Percentiles rank a stretch among this genome's conserved stretches.
phyloP scores from a whole-genome alignment of 1,284 basidiomycete species.

The Naganishia liquefaciens region DNA sequence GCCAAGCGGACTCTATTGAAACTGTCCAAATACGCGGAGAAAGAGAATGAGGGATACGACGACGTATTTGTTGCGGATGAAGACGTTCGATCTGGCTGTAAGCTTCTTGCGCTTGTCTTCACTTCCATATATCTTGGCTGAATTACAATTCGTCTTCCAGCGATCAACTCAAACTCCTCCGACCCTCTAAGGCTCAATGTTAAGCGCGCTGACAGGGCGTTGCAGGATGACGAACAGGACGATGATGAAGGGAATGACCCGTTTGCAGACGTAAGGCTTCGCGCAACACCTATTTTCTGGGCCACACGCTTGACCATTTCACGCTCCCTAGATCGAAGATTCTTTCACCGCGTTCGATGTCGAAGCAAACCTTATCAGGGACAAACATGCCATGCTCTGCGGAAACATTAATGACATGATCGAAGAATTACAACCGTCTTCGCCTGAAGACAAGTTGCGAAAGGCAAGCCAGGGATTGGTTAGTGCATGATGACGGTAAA shows the following conservation, averaged over 20 bases:
- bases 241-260: conserved; percentile 92
- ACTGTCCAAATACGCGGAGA: conserved; percentile 80
- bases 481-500: conserved; percentile 41
- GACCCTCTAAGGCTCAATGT: conserved; percentile 75
- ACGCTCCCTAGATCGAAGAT: conserved; percentile 67
- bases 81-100: conserved; percentile 13
- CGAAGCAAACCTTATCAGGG: conserved; percentile 82
- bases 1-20: background rate
- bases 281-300: background rate
- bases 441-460: conserved; percentile 74
- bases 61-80: conserved; percentile 68
- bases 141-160: conserved; percentile 32
- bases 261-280: conserved; percentile 73
- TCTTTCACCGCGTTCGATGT: conserved; percentile 80
- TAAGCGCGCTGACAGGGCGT: conserved; percentile 78
- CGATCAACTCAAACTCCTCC: conserved; percentile 6
- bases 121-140: background rate
- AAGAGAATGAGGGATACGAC: conserved; percentile 81
- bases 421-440: conserved; percentile 77
- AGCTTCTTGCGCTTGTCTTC: background rate
- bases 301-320: too few species aligned
- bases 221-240: conserved; percentile 76
- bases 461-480: conserved; percentile 87
- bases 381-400: conserved; percentile 83
- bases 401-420: conserved; percentile 78